phyloP scores from a whole-genome alignment of 148 eudicot genomes.

The Nyssa sinensis region DNA sequence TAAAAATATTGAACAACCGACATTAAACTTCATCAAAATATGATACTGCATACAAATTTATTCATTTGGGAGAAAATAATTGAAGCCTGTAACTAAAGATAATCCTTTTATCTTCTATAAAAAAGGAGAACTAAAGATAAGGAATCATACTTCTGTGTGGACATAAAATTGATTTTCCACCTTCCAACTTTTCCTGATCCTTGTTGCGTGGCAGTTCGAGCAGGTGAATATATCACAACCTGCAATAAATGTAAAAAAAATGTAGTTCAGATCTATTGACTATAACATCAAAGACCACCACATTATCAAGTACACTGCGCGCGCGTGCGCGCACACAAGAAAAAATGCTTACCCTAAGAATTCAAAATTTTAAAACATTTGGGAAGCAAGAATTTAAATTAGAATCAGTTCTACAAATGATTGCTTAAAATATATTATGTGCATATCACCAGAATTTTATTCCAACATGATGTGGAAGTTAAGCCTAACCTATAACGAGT shows the following conservation, averaged over 20 bases:
- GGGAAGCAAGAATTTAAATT: background rate
- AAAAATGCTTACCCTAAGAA: background rate
- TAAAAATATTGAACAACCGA: background rate
- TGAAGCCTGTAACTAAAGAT: background rate
- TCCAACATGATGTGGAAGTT: too few species aligned
- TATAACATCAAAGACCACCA: background rate
- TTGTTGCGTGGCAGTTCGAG: constrained; percentile 85
- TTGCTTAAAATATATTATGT: too few species aligned
- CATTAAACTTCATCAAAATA: background rate
- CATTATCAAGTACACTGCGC: too few species aligned
- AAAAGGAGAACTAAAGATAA: background rate
- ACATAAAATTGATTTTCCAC: constrained; percentile 91
- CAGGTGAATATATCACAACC: constrained; percentile 92
- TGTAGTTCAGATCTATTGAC: background rate
- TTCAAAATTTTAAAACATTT: background rate
- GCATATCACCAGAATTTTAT: too few species aligned
- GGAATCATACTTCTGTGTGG: constrained; percentile 72
- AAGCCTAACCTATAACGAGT: too few species aligned
- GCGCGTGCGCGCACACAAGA: too few species aligned
- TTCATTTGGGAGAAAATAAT: too few species aligned
- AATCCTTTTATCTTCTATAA: background rate
- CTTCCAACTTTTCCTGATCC: constrained; percentile 92
- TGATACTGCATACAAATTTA: background rate
- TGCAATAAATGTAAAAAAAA: constrained; percentile 15
- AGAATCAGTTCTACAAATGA: background rate